Base-by-base conservation (phyloP, 108 stramenopile genomes). In the Pseudonitzschia multiseries region DNA sequence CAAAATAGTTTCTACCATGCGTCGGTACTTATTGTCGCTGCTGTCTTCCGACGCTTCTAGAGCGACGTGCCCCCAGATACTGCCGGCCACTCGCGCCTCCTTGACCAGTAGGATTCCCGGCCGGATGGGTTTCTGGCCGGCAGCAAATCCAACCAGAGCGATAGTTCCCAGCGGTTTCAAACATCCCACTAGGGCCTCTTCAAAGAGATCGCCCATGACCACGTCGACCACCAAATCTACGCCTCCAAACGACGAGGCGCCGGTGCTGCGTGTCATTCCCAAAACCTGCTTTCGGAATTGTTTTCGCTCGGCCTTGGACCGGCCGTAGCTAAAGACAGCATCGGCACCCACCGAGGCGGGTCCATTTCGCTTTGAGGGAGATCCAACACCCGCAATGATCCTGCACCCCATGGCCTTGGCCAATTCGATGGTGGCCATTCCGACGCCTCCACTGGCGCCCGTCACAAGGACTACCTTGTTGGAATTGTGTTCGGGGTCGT, bases 361-460 rank as follows among this genome's bases (percentile, higher is more conserved):
- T 50, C 60, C 61, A 27, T 65, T 33, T 0, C 68, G 77, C 69
- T 87, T 90, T 1, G 76, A 74, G 40, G n/a, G 50, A 40, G 54
- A 52, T 60, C 86, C 84, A 21, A 90, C 89, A 21, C 86, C 89
- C 13, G 89, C 89, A 82, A 90, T 85, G 0, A 90, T 86, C 61
- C 72, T 86, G 20, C 84, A 83, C 1, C 89, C 89, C 85, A 86
- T 84, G 0, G 89, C 89, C 64, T 81, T 86, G 40, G 86, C 86
- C 27, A 90, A 53, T 68, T 90, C 89, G 52, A 90, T 80, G n/a
- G 89, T 79, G 6, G 86, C 89, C 89, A 90, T 90, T 20, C 89
- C 89, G 15, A 90, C 86, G 18, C 89, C 89, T n/a, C 89, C 89
- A 41, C 84, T 85, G 15, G 89, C 86, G 29, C 89, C 89, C 57